phyloP scores from a whole-genome alignment of 495 filamentous ascomycete genomes.

The Ramalina intermedia region DNA sequence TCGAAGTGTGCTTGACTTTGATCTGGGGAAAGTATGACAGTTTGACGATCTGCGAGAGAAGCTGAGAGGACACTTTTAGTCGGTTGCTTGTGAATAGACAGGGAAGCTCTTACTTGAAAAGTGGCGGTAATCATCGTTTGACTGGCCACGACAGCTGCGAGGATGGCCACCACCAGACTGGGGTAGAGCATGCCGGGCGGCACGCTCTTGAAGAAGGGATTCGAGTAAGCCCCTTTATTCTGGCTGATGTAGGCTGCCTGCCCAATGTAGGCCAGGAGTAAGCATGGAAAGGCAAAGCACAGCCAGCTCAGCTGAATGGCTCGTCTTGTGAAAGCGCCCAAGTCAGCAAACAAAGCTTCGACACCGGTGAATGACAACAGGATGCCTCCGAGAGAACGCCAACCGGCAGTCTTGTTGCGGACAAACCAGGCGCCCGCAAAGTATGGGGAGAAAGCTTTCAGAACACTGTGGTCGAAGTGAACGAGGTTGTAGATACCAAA shows the following conservation, averaged over 20 bases:
- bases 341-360: constrained; percentile 60
- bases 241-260: constrained; percentile 58
- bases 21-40: constrained; percentile 62
- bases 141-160: constrained; percentile 61
- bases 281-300: constrained; percentile 47
- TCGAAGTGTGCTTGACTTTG: constrained; percentile 51
- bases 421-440: constrained; percentile 48
- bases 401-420: constrained; percentile 45
- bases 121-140: constrained; percentile 67
- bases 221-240: constrained; percentile 45
- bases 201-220: constrained; percentile 57
- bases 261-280: constrained; percentile 57
- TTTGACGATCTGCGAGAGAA: constrained; percentile 60
- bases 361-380: constrained; percentile 61
- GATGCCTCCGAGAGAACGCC: constrained; percentile 54
- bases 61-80: constrained; percentile 18
- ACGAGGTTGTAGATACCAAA: constrained; percentile 61
- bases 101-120: constrained; percentile 29
- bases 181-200: constrained; percentile 54
- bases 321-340: constrained; percentile 48
- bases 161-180: constrained; percentile 46
- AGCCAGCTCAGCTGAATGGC: constrained; percentile 56
- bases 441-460: constrained; percentile 56
- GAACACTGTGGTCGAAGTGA: constrained; percentile 46
- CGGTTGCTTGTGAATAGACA: too few relatives aligned